These are phyloP conservation scores for Schizochytrium sp. DNA, from an alignment of 108 stramenopile species.

Conservation along the genomic window DNA sequence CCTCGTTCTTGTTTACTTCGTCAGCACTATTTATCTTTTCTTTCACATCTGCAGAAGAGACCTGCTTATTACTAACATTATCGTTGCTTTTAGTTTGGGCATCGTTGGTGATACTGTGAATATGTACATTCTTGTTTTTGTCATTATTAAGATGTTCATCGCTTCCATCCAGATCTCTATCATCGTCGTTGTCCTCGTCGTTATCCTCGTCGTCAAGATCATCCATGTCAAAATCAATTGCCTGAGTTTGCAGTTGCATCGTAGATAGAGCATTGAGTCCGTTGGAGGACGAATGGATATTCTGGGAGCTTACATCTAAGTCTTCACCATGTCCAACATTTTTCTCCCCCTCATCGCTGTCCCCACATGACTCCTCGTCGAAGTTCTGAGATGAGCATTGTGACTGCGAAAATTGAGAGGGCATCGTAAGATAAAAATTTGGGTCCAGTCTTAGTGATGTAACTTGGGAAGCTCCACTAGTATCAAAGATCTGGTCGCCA, in stretches of 20 bases:
- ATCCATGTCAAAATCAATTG: neutral
- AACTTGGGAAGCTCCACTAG: no score
- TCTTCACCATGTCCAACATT: neutral
- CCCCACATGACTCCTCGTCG: no score
- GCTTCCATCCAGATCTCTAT: neutral
- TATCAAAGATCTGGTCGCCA: no score
- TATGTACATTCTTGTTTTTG: neutral
- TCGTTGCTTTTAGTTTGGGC: neutral
- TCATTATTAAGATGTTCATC: neutral
- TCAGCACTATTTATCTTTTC: no score
- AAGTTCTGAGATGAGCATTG: no score
- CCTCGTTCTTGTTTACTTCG: no score
- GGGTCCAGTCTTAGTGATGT: neutral
- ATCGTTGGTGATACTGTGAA: neutral
- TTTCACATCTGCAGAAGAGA: no score
- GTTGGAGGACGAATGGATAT: neutral
- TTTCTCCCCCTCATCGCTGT: no score
- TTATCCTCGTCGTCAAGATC: neutral
- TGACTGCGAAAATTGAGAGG: neutral
- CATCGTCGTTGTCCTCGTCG: neutral
- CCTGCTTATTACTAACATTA: no score
- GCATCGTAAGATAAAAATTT: neutral
- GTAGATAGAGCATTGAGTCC: neutral
- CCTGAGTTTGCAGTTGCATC: slow-evolving; percentile 13
- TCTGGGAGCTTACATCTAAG: neutral